Conservation (phyloP, 139 green algal species). For the Zygnema cylindricum region DNA sequence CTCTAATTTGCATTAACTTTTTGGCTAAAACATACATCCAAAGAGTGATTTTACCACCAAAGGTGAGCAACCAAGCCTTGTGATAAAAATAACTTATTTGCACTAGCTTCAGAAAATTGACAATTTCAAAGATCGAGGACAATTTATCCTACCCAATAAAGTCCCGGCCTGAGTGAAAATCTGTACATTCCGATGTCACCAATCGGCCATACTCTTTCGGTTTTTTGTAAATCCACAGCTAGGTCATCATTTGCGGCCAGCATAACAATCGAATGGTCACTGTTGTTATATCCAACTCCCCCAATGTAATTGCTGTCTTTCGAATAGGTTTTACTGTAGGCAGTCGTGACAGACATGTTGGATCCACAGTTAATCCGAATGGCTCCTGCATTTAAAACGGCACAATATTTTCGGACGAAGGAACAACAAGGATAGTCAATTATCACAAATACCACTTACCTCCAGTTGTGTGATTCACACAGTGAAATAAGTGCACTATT, state of each 20-base stretch:
- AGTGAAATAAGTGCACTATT: too few species aligned
- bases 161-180: constrained; percentile 5
- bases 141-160: constrained; percentile 23
- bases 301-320: background rate
- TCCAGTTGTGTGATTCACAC: too few species aligned
- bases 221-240: background rate
- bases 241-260: background rate
- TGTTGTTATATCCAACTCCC: background rate
- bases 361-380: constrained; percentile 14
- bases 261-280: background rate
- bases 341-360: background rate
- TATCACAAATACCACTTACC: too few species aligned
- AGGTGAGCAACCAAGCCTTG: too few species aligned
- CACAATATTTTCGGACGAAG: too few species aligned
- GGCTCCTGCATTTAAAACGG: background rate
- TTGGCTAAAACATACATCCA: too few species aligned
- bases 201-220: background rate
- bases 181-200: background rate
- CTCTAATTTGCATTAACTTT: too few species aligned
- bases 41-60: too few species aligned
- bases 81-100: too few species aligned
- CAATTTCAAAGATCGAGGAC: too few species aligned
- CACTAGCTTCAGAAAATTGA: too few species aligned
- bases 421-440: background rate
- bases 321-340: background rate